phyloP scores from a whole-genome alignment of 106 monocot genomes.

The Hemerocallis citrina region DNA sequence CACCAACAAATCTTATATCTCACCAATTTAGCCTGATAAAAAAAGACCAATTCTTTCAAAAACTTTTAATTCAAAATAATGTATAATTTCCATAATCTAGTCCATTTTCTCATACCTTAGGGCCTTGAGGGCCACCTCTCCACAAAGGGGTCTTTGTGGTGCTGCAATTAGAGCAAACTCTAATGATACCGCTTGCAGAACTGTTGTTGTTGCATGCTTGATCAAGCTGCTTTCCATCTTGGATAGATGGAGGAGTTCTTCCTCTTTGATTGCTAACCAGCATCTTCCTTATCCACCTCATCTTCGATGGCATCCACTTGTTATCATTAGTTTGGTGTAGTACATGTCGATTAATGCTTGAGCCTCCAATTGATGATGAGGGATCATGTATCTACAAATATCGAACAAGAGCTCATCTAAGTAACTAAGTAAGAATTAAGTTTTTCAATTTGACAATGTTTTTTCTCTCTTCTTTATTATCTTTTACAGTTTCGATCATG shows the following conservation, averaged over 20 bases:
- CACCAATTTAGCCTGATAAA: no score
- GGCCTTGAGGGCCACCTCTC: conserved; percentile 59
- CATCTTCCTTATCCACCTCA: conserved; percentile 18
- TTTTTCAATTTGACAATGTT: no score
- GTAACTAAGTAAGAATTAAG: no score
- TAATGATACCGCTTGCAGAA: neutral
- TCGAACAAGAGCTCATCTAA: neutral
- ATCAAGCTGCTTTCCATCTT: conserved; percentile 10
- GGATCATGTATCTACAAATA: neutral
- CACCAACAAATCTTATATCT: no score
- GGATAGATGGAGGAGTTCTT: neutral
- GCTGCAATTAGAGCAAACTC: conserved; percentile 50
- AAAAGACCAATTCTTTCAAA: no score
- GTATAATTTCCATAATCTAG: neutral
- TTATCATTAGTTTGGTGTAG: neutral
- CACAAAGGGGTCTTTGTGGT: conserved; percentile 61
- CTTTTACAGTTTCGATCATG: no score
- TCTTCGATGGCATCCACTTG: no score
- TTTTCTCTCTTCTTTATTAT: no score
- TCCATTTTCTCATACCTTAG: conserved; percentile 26
- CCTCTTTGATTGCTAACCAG: conserved; percentile 5
- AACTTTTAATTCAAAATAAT: no score
- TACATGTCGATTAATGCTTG: neutral
- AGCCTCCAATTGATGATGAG: neutral
- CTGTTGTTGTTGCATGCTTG: conserved; percentile 6